Evolutionary conservation across 2,329 filamentous ascomycete species (phyloP).

Genomic region (Xylariales sp.): DNA sequence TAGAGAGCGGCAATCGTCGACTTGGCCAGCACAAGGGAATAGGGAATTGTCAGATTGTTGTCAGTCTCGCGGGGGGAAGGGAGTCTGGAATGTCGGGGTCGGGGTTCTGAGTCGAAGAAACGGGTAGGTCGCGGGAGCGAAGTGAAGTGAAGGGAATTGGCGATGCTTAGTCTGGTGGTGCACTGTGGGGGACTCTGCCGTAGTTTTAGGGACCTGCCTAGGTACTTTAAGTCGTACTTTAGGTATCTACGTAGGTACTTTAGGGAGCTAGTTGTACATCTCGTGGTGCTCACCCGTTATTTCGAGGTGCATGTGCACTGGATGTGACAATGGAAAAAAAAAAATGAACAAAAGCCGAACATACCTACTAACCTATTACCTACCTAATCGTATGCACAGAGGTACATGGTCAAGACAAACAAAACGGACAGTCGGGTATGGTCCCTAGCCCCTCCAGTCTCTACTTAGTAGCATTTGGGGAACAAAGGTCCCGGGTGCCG

Average conservation of each 20-base stretch:
- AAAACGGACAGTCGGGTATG: slow-evolving; percentile 28
- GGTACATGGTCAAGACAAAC: slow-evolving; percentile 2
- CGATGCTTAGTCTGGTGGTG: slow-evolving; percentile 30
- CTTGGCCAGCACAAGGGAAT: slow-evolving; percentile 6
- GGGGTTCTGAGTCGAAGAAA: slow-evolving; percentile 18
- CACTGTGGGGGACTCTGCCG: slow-evolving; percentile 12
- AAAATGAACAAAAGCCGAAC: slow-evolving; percentile 1
- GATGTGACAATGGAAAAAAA: too few relatives aligned
- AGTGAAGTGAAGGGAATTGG: slow-evolving; percentile 31
- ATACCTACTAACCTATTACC: not conserved
- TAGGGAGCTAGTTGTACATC: slow-evolving; percentile 8
- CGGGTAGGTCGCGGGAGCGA: slow-evolving; percentile 36
- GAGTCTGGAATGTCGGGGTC: slow-evolving; percentile 11
- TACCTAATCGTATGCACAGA: not conserved
- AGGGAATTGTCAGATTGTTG: slow-evolving; percentile 13
- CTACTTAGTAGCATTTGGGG: slow-evolving; percentile 29
- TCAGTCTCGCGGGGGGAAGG: slow-evolving; percentile 21
- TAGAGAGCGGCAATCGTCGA: slow-evolving; percentile 19
- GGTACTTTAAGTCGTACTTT: not conserved
- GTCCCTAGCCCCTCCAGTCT: slow-evolving; percentile 1
- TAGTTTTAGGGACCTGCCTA: not conserved
- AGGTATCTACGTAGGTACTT: slow-evolving; percentile 6
- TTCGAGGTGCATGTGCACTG: not conserved
- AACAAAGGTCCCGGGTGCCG: slow-evolving; percentile 30
- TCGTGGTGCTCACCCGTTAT: slow-evolving; percentile 20